Base-by-base conservation (phyloP, 2,329 filamentous ascomycete genomes). In the Pseudogymnoascus destructans region DNA sequence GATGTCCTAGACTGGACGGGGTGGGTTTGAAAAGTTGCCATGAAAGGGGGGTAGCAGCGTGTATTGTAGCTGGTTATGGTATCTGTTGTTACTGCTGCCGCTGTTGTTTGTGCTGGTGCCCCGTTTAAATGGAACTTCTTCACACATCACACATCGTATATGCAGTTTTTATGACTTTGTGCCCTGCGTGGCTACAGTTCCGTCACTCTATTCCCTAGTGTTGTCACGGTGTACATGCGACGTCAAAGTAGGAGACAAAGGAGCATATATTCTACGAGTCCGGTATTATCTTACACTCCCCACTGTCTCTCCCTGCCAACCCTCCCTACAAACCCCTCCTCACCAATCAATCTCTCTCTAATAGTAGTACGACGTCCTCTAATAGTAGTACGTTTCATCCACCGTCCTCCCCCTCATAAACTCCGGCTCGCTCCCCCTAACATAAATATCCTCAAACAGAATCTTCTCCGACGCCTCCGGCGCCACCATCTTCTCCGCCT, bases 401-500 rank as follows among this genome's bases (percentile, higher is more conserved):
- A 86, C 80, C 61, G 86, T 90, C 63, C 92, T 82, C 66, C 92
- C 92, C 67, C 91, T 84, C 75, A 95, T 81, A 78, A 86, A 95
- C 69, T 83, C 77, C 59, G 91, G 91, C 82, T 96, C 92, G 62
- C 81, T 86, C 65, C 92, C 92, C 64, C 79, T 79, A 68, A 91
- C 90, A 74, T 95, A 97, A 72, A 96, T 95, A 73, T 96, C 92
- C 84, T 98, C 92, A 73, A 81, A 98, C 66, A 98, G 79, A 66
- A 93, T 93, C 74, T 89, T 81, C 58, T 84, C 76, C 62, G 81
- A 95, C 59, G 86, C 72, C 55, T 95, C 89, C 27, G 93, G 93
- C 52, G 76, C 73, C 38, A 82, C 73, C 89, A 97, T 96, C 68
- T 83, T 80, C 83, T 98, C 93, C 58, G 93, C 93, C 68, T 82